Evolutionary conservation across 176 grass and related monocot genomes (phyloP).

Genomic region (Sorghum bicolor): Sorghum_bicolor_NCBIv3 NC_012872.2:64897001-64897500

Average conservation of each 20-base stretch:
- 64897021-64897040: background rate
- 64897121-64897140: background rate
- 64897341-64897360: constrained; percentile 24
- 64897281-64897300: background rate
- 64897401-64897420: constrained; percentile 59
- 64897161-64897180: background rate
- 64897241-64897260: background rate
- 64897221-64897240: background rate
- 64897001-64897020: background rate
- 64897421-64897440: constrained; percentile 44
- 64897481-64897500: background rate
- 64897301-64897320: constrained; percentile 32
- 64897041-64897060: constrained; percentile 8
- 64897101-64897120: constrained; percentile 28
- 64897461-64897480: background rate
- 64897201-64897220: background rate
- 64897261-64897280: background rate
- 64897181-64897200: background rate
- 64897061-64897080: constrained; percentile 6
- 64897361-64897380: constrained; percentile 10
- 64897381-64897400: constrained; percentile 29
- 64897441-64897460: constrained; percentile 10
- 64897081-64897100: constrained; percentile 32
- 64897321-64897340: constrained; percentile 41
- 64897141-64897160: background rate